phyloP scores from a whole-genome alignment of 2,329 filamentous ascomycete genomes.

The Pseudocercospora cruenta region DNA sequence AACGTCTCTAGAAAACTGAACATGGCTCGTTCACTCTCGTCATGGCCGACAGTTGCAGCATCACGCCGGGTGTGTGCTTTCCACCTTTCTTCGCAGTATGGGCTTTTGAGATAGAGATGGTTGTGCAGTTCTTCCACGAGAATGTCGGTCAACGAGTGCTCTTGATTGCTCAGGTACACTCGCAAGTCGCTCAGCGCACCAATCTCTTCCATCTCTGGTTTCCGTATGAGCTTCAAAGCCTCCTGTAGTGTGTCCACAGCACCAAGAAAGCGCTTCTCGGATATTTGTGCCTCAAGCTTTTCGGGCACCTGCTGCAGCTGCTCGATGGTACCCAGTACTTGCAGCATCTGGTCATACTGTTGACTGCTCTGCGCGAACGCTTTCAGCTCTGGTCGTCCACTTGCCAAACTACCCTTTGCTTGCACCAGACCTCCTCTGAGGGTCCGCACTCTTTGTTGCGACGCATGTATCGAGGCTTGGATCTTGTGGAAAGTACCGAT shows the following conservation, averaged over 20 bases:
- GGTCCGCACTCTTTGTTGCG: constrained; percentile 79
- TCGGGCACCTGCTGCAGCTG: constrained; percentile 88
- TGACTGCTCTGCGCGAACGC: constrained; percentile 86
- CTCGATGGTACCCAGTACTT: constrained; percentile 72
- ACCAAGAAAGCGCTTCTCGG: constrained; percentile 90
- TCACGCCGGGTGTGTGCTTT: constrained; percentile 72
- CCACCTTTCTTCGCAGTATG: constrained; percentile 96
- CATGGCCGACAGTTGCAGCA: constrained; percentile 28
- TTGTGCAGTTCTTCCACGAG: constrained; percentile 96
- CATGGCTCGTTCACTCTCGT: constrained; percentile 57
- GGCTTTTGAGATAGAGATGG: constrained; percentile 95
- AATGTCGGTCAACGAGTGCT: constrained; percentile 89
- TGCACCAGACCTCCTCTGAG: constrained; percentile 81
- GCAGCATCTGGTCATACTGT: constrained; percentile 86
- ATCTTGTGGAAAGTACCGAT: constrained; percentile 99
- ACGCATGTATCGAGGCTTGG: constrained; percentile 85
- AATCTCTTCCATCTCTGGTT: constrained; percentile 87
- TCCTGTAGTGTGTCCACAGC: constrained; percentile 92
- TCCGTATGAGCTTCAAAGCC: constrained; percentile 79
- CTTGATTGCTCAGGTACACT: constrained; percentile 89
- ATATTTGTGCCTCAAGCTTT: constrained; percentile 89
- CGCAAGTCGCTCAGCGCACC: constrained; percentile 84
- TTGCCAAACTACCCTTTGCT: constrained; percentile 80
- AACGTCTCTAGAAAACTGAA: constrained; percentile 62
- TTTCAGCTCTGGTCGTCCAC: constrained; percentile 85